These are phyloP conservation scores for Kodamaea sp. DNA, from an alignment of 1,139 yeast genomes.

Conservation along the genomic window DNA sequence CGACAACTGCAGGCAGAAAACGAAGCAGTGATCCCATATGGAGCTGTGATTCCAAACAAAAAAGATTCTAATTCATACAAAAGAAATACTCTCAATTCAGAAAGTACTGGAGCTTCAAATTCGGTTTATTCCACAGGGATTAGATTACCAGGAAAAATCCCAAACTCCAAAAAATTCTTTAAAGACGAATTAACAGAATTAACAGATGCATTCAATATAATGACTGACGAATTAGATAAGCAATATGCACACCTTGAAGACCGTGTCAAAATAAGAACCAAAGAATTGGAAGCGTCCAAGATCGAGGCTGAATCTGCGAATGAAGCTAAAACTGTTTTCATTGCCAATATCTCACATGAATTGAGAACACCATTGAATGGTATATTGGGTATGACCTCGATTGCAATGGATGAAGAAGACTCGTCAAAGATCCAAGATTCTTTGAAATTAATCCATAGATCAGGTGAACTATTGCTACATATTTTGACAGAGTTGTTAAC, in stretches of 20 bases:
- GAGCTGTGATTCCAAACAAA: too few relatives aligned
- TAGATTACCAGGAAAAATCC: constrained; percentile 49
- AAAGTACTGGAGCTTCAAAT: constrained; percentile 24
- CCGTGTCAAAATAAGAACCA: constrained; percentile 82
- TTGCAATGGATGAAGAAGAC: constrained; percentile 83
- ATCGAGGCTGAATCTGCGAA: constrained; percentile 90
- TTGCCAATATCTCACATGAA: constrained; percentile 95
- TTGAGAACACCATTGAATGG: constrained; percentile 94
- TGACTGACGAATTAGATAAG: constrained; percentile 82
- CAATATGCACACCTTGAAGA: constrained; percentile 86
- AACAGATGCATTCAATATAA: constrained; percentile 82
- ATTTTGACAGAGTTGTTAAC: constrained; percentile 85
- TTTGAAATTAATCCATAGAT: constrained; percentile 73
- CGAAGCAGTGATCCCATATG: too few relatives aligned
- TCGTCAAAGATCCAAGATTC: constrained; percentile 58
- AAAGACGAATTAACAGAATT: constrained; percentile 85
- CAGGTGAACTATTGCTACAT: constrained; percentile 83
- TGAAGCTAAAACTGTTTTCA: constrained; percentile 90
- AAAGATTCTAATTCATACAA: constrained; percentile 2
- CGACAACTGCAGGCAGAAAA: too few relatives aligned
- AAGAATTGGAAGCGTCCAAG: constrained; percentile 83
- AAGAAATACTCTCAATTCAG: constrained; percentile 28
- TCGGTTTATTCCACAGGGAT: constrained; percentile 40
- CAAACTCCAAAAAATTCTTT: constrained; percentile 55
- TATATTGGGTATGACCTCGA: constrained; percentile 92